phyloP scores from a whole-genome alignment of 768 basidiomycete genomes.

The Cystofilobasidium capitatum region DNA sequence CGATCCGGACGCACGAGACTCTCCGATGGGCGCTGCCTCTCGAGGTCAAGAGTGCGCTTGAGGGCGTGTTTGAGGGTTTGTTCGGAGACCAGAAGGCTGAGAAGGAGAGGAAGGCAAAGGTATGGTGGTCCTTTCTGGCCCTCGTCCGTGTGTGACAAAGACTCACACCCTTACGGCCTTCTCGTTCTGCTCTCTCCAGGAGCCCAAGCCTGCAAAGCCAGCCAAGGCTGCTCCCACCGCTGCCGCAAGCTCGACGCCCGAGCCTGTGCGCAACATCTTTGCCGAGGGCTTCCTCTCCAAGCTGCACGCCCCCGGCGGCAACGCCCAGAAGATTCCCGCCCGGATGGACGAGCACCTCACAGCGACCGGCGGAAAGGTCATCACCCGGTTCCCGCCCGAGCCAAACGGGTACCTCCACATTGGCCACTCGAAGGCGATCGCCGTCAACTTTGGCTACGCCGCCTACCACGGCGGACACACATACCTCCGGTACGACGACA shows the following conservation, averaged over 20 bases:
- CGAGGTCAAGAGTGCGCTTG: conserved; percentile 72
- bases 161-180: background rate
- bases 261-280: conserved; percentile 49
- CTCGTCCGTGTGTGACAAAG: background rate
- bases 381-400: conserved; percentile 96
- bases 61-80: conserved; percentile 53
- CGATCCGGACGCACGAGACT: conserved; percentile 35
- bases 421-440: conserved; percentile 94
- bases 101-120: conserved; percentile 42
- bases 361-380: conserved; percentile 69
- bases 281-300: conserved; percentile 87
- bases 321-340: conserved; percentile 69
- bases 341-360: conserved; percentile 73
- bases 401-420: conserved; percentile 85
- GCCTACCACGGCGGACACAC: conserved; percentile 84
- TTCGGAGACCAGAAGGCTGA: conserved; percentile 65
- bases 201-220: conserved; percentile 27
- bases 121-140: conserved; percentile 40
- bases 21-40: conserved; percentile 75
- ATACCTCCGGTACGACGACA: conserved; percentile 94
- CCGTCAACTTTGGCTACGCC: conserved; percentile 97
- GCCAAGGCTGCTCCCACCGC: background rate
- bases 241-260: conserved; percentile 38
- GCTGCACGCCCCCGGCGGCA: conserved; percentile 87
- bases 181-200: conserved; percentile 21